Base-by-base conservation (phyloP, 257 asterid species). In the Penstemon davidsonii region DNA sequence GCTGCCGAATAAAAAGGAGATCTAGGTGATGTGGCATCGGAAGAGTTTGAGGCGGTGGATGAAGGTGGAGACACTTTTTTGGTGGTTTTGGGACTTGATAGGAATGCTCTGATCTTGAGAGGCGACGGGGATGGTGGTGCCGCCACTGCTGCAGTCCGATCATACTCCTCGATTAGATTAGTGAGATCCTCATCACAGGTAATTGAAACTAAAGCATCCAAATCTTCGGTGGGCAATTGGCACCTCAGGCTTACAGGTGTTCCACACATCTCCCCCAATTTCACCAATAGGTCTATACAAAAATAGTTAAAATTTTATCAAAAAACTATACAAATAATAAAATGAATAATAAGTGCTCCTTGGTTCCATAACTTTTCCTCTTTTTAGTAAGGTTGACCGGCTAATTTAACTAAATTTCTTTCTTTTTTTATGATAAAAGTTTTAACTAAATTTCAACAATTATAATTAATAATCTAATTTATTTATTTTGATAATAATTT, bases 101-200 rank as follows among this genome's bases (percentile, higher is more conserved):
- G 84, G 63, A 93, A 88, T 7, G 97, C 96, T 67, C 96, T 83
- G 41, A 93, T 86, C 80, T 93, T 93, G 33, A 25, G 33, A 25
- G 86, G 62, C 2, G 83, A 66, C 41, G 73, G 50, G 0, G 80
- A 8, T 36, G 87, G 49, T 60, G 72, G 41, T 62, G 73, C 60
- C 8, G 67, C 75, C 54, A 60, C 59, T 8, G 73, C 69, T 4
- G 80, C 73, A 3, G 60, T 73, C 36, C 65, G 83, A 33, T 87
- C 88, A 80, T 88, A 87, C 77, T 91, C 98, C 77, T 91, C 98
- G 56, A 89, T 80, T 67, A 91, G 83, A 72, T 85, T 84, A 12
- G 77, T 75, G 0, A 91, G 89, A 77, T 91, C 96, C 69, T 91
- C 95, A 25, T 85, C 95, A 46, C 88, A 87, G 55, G 91, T 91